Evolutionary conservation across 1,284 basidiomycete species (phyloP).

Genomic region (Ganoderma meredithae): DNA sequence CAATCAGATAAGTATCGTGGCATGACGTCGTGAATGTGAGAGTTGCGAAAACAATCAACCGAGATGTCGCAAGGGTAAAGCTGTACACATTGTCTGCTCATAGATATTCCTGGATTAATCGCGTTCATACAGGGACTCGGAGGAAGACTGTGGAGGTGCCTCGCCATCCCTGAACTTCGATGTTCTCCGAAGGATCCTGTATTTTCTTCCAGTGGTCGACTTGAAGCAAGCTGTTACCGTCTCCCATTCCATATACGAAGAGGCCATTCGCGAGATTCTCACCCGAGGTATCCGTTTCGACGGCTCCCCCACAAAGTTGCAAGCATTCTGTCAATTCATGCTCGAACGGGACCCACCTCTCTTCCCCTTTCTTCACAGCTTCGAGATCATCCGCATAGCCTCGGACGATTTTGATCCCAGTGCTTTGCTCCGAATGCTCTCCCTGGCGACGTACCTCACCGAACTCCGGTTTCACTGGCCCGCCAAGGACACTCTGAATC

Average conservation of each 20-base stretch:
- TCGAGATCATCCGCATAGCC: neutral
- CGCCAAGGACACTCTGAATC: neutral
- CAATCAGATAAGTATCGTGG: no score
- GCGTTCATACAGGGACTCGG: no score
- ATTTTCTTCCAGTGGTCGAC: neutral
- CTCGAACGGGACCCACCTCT: neutral
- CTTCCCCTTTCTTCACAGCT: constrained; percentile 12
- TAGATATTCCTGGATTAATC: no score
- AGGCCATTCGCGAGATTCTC: constrained; percentile 19
- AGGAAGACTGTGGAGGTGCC: no score
- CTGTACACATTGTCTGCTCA: no score
- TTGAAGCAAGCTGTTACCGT: constrained; percentile 4
- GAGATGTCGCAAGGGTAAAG: no score
- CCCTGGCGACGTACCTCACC: neutral
- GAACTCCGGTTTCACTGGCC: constrained; percentile 8
- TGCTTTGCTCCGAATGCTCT: constrained; percentile 4
- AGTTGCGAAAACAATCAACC: no score
- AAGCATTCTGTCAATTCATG: constrained; percentile 16
- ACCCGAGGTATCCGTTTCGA: constrained; percentile 9
- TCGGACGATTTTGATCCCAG: neutral
- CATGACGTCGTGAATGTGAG: no score
- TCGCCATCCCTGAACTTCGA: constrained; percentile 14
- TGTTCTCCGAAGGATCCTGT: constrained; percentile 16
- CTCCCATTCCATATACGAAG: constrained; percentile 3
- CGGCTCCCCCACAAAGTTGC: neutral